Percentiles rank a stretch among this genome's conserved stretches.
These are phyloP conservation scores for Neonectria magnoliae DNA, from an alignment of 2,329 filamentous ascomycete genomes.

Conservation along the genomic window DNA sequence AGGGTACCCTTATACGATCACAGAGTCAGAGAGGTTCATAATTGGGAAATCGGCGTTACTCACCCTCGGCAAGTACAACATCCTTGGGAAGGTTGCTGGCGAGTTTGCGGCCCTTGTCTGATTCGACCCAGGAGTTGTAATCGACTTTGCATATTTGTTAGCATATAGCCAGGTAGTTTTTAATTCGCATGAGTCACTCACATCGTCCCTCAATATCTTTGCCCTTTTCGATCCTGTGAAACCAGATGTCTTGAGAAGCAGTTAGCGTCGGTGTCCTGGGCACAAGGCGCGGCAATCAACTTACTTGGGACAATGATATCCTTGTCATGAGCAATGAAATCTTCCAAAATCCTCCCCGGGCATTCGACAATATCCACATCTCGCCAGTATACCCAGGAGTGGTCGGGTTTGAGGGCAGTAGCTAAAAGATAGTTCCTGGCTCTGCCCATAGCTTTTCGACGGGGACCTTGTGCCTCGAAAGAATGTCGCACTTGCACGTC, in stretches of 20 bases:
- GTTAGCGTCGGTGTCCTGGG: conserved; percentile 37
- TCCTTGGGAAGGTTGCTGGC: conserved; percentile 80
- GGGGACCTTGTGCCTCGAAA: conserved; percentile 87
- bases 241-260: conserved; percentile 82
- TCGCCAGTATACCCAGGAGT: conserved; percentile 99
- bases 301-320: conserved; percentile 95
- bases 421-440: conserved; percentile 93
- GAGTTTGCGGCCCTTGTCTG: conserved; percentile 82
- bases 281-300: conserved; percentile 43
- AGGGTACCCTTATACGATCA: conserved; percentile 76
- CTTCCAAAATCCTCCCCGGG: conserved; percentile 87
- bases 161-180: neutral
- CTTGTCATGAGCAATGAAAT: conserved; percentile 92
- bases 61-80: conserved; percentile 87
- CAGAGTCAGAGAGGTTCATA: conserved; percentile 10
- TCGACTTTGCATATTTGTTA: conserved; percentile 70
- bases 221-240: conserved; percentile 85
- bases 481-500: conserved; percentile 84
- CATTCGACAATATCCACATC: conserved; percentile 97
- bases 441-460: conserved; percentile 88
- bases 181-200: conserved; percentile 57
- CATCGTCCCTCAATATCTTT: conserved; percentile 94
- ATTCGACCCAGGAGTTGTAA: conserved; percentile 99
- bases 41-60: conserved; percentile 14
- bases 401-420: conserved; percentile 86